Percentiles rank a stretch among this genome's conserved stretches.
Conservation (phyloP, 2,329 filamentous ascomycete genomes). For the Neoascochyta sp. region DNA sequence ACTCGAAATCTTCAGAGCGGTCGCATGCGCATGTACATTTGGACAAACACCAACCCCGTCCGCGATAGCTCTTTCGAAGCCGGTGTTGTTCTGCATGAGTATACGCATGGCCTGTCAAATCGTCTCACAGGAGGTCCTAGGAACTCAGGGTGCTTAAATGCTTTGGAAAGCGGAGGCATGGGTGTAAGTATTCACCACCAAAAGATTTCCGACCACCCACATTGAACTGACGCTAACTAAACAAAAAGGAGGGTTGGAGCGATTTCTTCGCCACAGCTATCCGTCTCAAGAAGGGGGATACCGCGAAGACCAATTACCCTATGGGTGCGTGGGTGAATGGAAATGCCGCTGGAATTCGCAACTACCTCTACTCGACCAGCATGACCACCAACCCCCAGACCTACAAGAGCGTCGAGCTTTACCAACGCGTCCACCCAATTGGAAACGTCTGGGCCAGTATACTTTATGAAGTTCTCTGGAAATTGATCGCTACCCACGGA, state of each 20-base stretch:
- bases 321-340: slow-evolving; percentile 52
- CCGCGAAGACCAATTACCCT: slow-evolving; percentile 45
- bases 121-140: slow-evolving; percentile 57
- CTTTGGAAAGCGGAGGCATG: slow-evolving; percentile 54
- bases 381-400: slow-evolving; percentile 50
- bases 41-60: slow-evolving; percentile 47
- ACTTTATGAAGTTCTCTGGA: slow-evolving; percentile 58
- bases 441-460: slow-evolving; percentile 53
- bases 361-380: slow-evolving; percentile 52
- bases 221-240: no score
- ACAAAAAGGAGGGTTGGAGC: slow-evolving; percentile 58
- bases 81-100: slow-evolving; percentile 56
- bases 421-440: slow-evolving; percentile 46
- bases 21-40: slow-evolving; percentile 60
- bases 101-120: slow-evolving; percentile 49
- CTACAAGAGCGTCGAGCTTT: slow-evolving; percentile 45
- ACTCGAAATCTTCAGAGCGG: slow-evolving; percentile 43
- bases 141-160: slow-evolving; percentile 50
- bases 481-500: slow-evolving; percentile 55
- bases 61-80: slow-evolving; percentile 58
- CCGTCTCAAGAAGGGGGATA: slow-evolving; percentile 47
- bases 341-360: slow-evolving; percentile 46
- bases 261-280: slow-evolving; percentile 55
- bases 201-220: no score
- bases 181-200: no score